Base-by-base conservation (phyloP, 2,329 filamentous ascomycete genomes). In the Mycosphaerella arachidis region DNA sequence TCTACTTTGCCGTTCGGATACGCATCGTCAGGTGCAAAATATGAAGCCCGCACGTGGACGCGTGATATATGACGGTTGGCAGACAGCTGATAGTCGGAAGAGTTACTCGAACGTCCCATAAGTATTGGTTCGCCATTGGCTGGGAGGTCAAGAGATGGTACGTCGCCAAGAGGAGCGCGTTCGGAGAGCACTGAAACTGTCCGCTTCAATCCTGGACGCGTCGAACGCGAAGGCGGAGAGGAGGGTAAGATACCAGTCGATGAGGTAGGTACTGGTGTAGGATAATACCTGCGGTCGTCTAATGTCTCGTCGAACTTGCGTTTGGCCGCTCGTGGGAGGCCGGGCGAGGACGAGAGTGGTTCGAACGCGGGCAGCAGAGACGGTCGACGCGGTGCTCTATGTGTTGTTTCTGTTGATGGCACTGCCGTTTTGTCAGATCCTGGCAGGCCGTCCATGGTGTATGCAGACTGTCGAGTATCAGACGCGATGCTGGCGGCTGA, bases 81-180 rank as follows among this genome's bases (percentile, higher is more conserved):
- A 29, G 94, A 94, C 13, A 99, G 83, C 76, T 97, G 93, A 74
- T 93, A 94, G 72, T 97, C 87, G n/a, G 92, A 96, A 13, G 92
- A 96, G 76, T 91, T 93, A 78, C 91, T 96, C 6, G 92, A 97
- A 66, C 94, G 86, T 64, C 94, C 94, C 88, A 99, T 94, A 63
- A 89, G 82, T 35, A 96, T 78, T 13, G 86, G 79, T 69, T 96
- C 90, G 64, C 93, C 92, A 76, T 89, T 91, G 66, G 87, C 88
- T 57, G 87, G 86, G 18, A 97, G 84, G 73, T 90, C 85, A 64
- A 97, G 81, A 24, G 87, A 86, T n/a, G 92, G 91, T 54, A 99
- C 87, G 54, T 89, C 84, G 55, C 88, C 88, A 55, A 99, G 83
- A 45, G 94, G 94, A 68, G 86, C 86, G 70, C 94, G 89, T 78